phyloP scores from a whole-genome alignment of 140 eudicot genomes.

The Erigeron philadelphicus region DNA sequence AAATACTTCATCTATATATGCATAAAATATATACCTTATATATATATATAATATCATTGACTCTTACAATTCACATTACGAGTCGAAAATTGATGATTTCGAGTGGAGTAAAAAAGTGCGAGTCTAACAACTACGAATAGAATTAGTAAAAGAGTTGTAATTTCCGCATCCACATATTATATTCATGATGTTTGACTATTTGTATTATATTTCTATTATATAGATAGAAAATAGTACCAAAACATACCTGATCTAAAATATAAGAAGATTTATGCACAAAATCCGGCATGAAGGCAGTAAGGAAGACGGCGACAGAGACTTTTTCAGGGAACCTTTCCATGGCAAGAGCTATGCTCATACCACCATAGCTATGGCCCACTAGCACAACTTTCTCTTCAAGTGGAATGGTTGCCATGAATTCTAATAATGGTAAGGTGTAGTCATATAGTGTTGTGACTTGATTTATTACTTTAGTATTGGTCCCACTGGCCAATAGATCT shows the following conservation, averaged over 20 bases:
- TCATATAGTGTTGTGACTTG: conserved; percentile 38
- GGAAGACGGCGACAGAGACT: conserved; percentile 31
- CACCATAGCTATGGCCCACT: conserved; percentile 55
- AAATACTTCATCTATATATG: too few species aligned
- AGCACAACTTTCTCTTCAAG: conserved; percentile 45
- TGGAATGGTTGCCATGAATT: conserved; percentile 38
- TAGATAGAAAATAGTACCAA: too few species aligned
- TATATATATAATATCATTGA: too few species aligned
- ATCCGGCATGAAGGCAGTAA: conserved; percentile 50
- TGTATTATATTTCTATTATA: too few species aligned
- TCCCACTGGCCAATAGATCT: conserved; percentile 56
- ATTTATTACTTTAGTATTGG: conserved; percentile 28
- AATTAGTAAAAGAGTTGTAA: too few species aligned
- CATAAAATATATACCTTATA: too few species aligned
- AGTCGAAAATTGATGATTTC: too few species aligned
- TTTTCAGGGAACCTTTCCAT: conserved; percentile 50
- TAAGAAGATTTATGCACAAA: conserved; percentile 28
- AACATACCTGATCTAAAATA: conserved; percentile 35
- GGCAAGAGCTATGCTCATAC: conserved; percentile 45
- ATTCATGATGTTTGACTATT: too few species aligned
- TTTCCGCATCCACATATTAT: too few species aligned
- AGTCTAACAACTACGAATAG: too few species aligned
- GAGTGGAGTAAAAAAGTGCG: too few species aligned
- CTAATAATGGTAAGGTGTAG: conserved; percentile 47
- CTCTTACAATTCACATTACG: too few species aligned